A percentile compares a stretch with the other conserved stretches of the same genome.
phyloP scores from a whole-genome alignment of 208 protist genomes.

The Acanthamoeba castellanii region DNA sequence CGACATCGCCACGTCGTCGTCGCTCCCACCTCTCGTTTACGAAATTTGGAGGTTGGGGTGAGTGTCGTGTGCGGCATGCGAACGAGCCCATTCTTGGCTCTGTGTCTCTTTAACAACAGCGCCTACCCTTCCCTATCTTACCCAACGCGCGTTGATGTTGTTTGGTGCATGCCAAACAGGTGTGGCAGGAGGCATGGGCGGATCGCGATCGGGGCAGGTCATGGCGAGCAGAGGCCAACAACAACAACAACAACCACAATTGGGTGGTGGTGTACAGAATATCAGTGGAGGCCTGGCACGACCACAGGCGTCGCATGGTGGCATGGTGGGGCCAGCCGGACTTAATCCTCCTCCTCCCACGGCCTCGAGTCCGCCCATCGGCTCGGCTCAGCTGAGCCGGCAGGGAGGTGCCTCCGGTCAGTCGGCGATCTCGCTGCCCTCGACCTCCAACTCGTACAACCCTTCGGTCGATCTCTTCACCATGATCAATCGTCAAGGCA shows the following conservation, averaged over 20 bases:
- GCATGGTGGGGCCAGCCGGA: neutral
- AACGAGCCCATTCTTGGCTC: too few relatives aligned
- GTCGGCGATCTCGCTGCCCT: neutral
- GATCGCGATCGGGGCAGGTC: neutral
- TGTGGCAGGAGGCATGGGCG: conserved; percentile 10
- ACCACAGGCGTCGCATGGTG: neutral
- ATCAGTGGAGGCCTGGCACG: neutral
- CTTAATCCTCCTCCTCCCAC: conserved; percentile 27
- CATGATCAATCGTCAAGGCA: conserved; percentile 68
- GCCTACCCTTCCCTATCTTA: neutral
- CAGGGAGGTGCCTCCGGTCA: neutral
- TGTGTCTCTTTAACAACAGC: too few relatives aligned
- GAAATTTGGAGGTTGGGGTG: too few relatives aligned
- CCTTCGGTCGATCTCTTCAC: conserved; percentile 53
- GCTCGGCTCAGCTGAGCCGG: neutral
- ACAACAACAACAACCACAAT: too few relatives aligned
- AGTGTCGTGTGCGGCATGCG: too few relatives aligned
- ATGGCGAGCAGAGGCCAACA: neutral
- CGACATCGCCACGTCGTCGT: neutral
- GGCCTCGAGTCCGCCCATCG: neutral
- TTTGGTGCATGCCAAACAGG: too few relatives aligned
- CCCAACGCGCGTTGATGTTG: too few relatives aligned
- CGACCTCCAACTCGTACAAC: neutral
- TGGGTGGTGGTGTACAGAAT: conserved; percentile 44
- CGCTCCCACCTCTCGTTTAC: neutral